Percentiles rank a stretch among this genome's conserved stretches.
Conservation (phyloP, 805 yeast species). For the Pichia cephalocereana region DNA sequence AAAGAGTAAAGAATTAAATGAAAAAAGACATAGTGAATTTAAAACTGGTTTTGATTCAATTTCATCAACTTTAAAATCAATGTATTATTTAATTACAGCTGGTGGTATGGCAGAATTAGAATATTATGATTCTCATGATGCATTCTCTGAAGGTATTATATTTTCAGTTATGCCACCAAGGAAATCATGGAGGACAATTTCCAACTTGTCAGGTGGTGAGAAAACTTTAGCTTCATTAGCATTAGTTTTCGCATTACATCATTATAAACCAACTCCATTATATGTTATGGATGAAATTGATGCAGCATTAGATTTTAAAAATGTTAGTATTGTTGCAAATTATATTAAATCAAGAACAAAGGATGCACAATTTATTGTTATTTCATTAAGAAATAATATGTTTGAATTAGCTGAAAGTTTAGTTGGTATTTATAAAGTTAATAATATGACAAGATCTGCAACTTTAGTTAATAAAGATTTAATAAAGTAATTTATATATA, state of each 20-base stretch:
- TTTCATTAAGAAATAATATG: conserved; percentile 94
- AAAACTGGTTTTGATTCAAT: conserved; percentile 88
- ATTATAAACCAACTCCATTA: conserved; percentile 92
- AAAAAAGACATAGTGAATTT: conserved; percentile 74
- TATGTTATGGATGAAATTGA: conserved; percentile 99
- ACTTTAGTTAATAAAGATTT: conserved; percentile 59
- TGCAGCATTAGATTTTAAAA: conserved; percentile 95
- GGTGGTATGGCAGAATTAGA: conserved; percentile 99
- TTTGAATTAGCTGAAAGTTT: conserved; percentile 91
- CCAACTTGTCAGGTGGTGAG: conserved; percentile 95
- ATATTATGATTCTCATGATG: conserved; percentile 89
- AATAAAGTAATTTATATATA: neutral
- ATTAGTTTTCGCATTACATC: conserved; percentile 89
- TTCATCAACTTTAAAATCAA: conserved; percentile 81
- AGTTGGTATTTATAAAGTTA: conserved; percentile 91
- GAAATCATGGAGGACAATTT: conserved; percentile 93
- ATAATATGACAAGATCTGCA: conserved; percentile 83
- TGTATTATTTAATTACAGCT: conserved; percentile 98
- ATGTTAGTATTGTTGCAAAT: conserved; percentile 95
- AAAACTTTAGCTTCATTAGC: conserved; percentile 93
- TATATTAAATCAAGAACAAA: conserved; percentile 92
- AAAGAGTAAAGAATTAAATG: conserved; percentile 58
- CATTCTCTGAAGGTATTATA: conserved; percentile 94
- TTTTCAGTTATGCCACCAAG: conserved; percentile 99
- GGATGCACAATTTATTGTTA: conserved; percentile 94